Percentiles rank a stretch among this genome's conserved stretches.
These are phyloP conservation scores for Eudorina sp. DNA, from an alignment of 139 green algal genomes.

Conservation along the genomic window DNA sequence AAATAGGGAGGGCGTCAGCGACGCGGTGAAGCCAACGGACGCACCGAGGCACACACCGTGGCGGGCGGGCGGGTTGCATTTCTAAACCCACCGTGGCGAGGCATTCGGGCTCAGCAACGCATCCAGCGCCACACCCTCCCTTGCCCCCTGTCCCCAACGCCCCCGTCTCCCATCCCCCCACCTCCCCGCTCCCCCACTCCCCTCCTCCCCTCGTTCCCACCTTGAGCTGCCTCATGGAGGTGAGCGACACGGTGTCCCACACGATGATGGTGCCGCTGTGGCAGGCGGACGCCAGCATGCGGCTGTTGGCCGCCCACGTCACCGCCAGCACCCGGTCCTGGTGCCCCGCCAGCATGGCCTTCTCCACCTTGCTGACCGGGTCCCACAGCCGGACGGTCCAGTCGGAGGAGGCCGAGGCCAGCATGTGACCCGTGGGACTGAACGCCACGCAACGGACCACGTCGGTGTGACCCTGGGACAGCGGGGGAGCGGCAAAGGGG, in stretches of 20 bases:
- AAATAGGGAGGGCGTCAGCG: too few relatives aligned
- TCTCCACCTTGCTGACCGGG: neutral
- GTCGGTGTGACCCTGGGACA: slow-evolving; percentile 38
- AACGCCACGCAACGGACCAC: slow-evolving; percentile 46
- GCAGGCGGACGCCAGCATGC: slow-evolving; percentile 43
- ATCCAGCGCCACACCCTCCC: too few relatives aligned
- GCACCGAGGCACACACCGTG: too few relatives aligned
- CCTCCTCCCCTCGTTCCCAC: too few relatives aligned
- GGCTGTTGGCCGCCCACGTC: slow-evolving; percentile 22
- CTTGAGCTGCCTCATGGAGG: neutral
- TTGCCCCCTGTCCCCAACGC: too few relatives aligned
- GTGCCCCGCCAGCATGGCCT: slow-evolving; percentile 44
- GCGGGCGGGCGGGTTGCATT: too few relatives aligned
- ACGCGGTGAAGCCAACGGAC: too few relatives aligned
- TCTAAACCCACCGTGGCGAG: too few relatives aligned
- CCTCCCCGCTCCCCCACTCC: too few relatives aligned
- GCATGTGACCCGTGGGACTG: slow-evolving; percentile 38
- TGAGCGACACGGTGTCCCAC: slow-evolving; percentile 37
- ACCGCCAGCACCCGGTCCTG: slow-evolving; percentile 47
- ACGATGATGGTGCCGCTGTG: slow-evolving; percentile 46
- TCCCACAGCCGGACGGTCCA: slow-evolving; percentile 53
- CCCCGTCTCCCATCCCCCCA: too few relatives aligned
- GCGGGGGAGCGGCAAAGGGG: neutral
- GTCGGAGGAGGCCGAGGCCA: slow-evolving; percentile 47
- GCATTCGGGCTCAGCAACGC: too few relatives aligned